Evolutionary conservation across 2,329 filamentous ascomycete species (phyloP).

Genomic region (Zasmidium citrigriseum): DNA sequence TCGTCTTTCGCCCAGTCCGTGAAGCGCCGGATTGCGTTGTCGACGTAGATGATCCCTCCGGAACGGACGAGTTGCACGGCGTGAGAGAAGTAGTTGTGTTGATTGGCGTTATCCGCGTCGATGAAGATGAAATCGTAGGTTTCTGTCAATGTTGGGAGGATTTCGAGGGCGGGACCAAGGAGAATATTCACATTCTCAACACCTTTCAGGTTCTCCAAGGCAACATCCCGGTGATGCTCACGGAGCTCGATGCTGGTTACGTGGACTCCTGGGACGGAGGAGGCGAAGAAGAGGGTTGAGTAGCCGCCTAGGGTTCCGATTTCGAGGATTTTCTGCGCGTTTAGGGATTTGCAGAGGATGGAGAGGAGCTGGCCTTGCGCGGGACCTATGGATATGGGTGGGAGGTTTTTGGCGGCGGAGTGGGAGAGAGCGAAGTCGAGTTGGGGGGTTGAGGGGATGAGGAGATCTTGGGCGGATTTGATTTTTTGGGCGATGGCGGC

Average conservation of each 20-base stretch:
- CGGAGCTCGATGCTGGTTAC: conserved; percentile 57
- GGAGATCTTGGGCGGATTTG: background rate
- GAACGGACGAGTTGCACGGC: conserved; percentile 20
- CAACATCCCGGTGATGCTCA: conserved; percentile 48
- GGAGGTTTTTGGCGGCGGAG: conserved; percentile 19
- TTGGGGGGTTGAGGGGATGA: background rate
- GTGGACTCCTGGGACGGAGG: conserved; percentile 36
- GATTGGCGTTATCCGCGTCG: conserved; percentile 26
- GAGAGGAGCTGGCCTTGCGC: conserved; percentile 42
- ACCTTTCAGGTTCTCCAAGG: conserved; percentile 30
- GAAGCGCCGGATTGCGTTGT: conserved; percentile 26
- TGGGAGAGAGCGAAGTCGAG: conserved; percentile 18
- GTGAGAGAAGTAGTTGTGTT: conserved; percentile 25
- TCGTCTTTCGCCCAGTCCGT: conserved; percentile 14
- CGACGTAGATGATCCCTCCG: conserved; percentile 22
- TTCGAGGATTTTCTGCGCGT: conserved; percentile 47
- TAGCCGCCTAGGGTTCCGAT: conserved; percentile 59
- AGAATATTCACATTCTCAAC: conserved; percentile 19
- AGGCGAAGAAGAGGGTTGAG: conserved; percentile 55
- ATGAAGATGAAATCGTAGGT: conserved; percentile 29
- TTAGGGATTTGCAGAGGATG: conserved; percentile 37
- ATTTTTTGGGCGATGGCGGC: background rate
- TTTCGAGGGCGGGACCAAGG: conserved; percentile 24
- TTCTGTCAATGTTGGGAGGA: conserved; percentile 21
- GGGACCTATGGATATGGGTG: conserved; percentile 39